phyloP scores from a whole-genome alignment of 1,139 yeast species.

The Geotrichum histeridarum region DNA sequence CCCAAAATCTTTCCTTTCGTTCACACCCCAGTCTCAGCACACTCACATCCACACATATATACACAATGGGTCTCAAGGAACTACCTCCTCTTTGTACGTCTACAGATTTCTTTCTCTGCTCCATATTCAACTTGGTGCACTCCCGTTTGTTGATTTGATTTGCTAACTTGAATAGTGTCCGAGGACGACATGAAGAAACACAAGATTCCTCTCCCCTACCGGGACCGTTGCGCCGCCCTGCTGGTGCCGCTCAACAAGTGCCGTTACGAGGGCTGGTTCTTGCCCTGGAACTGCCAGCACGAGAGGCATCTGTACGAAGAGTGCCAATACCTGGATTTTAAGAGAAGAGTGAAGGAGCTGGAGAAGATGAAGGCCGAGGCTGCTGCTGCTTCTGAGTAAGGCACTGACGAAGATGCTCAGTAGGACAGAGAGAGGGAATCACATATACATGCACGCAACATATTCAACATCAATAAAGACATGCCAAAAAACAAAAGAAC shows the following conservation, averaged over 20 bases:
- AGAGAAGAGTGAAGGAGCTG: constrained; percentile 73
- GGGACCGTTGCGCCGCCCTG: constrained; percentile 82
- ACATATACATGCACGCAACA: no score
- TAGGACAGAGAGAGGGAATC: no score
- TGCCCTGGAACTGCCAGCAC: constrained; percentile 70
- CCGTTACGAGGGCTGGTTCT: constrained; percentile 48
- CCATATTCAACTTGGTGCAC: neutral
- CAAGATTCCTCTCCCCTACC: constrained; percentile 73
- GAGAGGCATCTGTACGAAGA: constrained; percentile 84
- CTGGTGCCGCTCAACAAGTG: constrained; percentile 62
- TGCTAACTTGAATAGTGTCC: constrained; percentile 46
- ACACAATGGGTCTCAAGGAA: constrained; percentile 36
- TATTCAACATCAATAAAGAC: no score
- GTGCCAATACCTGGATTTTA: constrained; percentile 77
- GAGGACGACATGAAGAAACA: constrained; percentile 81
- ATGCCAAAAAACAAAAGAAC: no score
- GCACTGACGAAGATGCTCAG: no score
- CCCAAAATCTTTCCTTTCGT: no score
- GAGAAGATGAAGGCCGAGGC: constrained; percentile 29
- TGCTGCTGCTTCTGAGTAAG: neutral
- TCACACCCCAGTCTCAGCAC: neutral
- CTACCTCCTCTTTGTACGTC: constrained; percentile 38
- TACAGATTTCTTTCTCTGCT: neutral
- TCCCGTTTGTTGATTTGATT: constrained; percentile 13
- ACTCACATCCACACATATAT: constrained; percentile 1